A percentile compares a stretch with the other conserved stretches of the same genome.
These are phyloP conservation scores for Dipteronia dyeriana DNA, from an alignment of 345 rosid genomes.

Conservation along the genomic window DNA sequence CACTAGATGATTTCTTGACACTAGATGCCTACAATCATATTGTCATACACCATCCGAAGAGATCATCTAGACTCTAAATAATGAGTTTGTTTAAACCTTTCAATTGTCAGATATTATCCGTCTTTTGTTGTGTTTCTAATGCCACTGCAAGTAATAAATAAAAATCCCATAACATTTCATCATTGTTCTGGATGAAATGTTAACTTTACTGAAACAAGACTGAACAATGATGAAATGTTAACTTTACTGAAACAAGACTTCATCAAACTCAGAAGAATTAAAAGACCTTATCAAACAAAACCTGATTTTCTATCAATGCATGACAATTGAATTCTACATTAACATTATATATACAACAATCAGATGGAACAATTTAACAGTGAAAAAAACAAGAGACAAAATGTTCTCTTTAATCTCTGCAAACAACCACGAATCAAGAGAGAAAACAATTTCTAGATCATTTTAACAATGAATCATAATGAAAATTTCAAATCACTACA, in stretches of 20 bases:
- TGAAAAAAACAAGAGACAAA: not conserved
- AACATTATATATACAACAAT: not conserved
- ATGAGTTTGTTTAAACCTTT: not conserved
- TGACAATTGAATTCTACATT: not conserved
- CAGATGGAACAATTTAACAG: not conserved
- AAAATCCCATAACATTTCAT: not conserved
- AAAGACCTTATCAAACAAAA: not conserved
- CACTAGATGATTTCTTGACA: conserved; percentile 84
- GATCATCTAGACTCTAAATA: conserved; percentile 54
- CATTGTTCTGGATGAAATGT: not conserved
- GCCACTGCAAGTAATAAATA: conserved; percentile 13
- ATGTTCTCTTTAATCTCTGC: no score
- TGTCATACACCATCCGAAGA: conserved; percentile 60
- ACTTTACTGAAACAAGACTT: not conserved
- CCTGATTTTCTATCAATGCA: not conserved
- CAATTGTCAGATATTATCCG: not conserved
- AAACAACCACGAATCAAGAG: not conserved
- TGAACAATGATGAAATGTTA: no score
- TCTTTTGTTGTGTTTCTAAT: not conserved
- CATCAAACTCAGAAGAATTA: not conserved
- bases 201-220: not conserved
- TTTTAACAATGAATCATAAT: no score
- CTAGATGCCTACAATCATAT: conserved; percentile 71
- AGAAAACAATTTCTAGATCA: no score
- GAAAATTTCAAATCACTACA: no score